Base-by-base conservation (phyloP, 2,329 filamentous ascomycete genomes). In the Chaetomiaceae sp. region DNA sequence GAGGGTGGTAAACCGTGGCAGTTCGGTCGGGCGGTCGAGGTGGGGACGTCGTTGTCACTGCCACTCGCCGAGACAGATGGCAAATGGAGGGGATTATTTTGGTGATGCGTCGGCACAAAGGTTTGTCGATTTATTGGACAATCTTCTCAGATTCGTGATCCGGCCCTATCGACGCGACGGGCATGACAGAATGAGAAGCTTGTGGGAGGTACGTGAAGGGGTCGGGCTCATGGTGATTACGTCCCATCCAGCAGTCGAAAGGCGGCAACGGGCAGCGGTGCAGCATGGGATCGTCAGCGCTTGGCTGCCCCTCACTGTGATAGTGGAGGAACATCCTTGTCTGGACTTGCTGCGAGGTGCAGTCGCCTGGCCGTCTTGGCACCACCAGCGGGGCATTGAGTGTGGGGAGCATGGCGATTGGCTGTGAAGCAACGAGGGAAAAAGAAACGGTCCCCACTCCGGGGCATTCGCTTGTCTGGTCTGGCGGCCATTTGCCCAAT, bases 211-310 rank as follows among this genome's bases (percentile, higher is more conserved):
- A 16, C 9, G 7, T n/a, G 46, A 40, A 48, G 46, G 5, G 16
- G 11, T 33, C 29, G 20, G 36, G 27, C 8, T 9, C 20, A 42
- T 14, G 16, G 10, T n/a, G 23, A 20, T 32, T 11, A 38, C 45
- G 14, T 23, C 33, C 41, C 27, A 21, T 10, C 8, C 38, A 23
- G 37, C 37, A 27, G 38, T 16, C 18, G 27, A n/a, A 42, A 29
- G 33, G 45, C 45, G 47, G 47, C 45, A 38, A 48, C 33, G 23
- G 32, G 41, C 43, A 34, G 38, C 14, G 43, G 21, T 16, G 43
- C n/a, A n/a, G n/a, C n/a, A n/a, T n/a, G n/a, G n/a, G n/a, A n/a
- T n/a, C n/a, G n/a, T n/a, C n/a, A n/a, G n/a, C n/a, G 23, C 33
- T 29, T 49, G 37, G 37, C 47, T 42, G 29, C 47, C 29, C 33